These are phyloP conservation scores for Pichia insulana DNA, from an alignment of 805 yeast species.

Conservation along the genomic window DNA sequence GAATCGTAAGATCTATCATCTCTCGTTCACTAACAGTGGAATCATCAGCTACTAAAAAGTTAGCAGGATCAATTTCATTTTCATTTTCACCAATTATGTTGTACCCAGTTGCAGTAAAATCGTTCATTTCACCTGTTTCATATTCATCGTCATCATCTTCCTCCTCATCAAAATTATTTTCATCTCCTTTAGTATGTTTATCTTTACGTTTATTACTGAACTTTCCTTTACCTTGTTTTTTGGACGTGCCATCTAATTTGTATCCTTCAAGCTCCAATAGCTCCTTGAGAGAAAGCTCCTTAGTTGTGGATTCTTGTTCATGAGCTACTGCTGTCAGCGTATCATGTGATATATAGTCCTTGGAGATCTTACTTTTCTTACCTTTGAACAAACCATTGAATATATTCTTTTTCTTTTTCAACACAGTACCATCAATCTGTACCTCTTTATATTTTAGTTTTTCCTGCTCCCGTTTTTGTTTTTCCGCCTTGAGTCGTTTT, in stretches of 20 bases:
- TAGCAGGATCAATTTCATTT: background rate
- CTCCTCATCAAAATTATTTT: background rate
- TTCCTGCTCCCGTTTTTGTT: constrained; percentile 17
- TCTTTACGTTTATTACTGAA: background rate
- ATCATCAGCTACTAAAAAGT: too few species aligned
- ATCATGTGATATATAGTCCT: constrained; percentile 22
- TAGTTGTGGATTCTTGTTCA: background rate
- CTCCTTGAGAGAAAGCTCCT: constrained; percentile 4
- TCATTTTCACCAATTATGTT: constrained; percentile 1
- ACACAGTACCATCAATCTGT: constrained; percentile 4
- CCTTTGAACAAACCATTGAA: constrained; percentile 21
- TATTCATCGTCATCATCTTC: constrained; percentile 3
- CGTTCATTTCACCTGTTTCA: background rate
- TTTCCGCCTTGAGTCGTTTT: constrained; percentile 14
- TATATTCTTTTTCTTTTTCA: constrained; percentile 15
- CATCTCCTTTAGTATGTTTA: background rate
- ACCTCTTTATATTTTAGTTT: constrained; percentile 14
- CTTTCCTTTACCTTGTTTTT: background rate
- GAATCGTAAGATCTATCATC: background rate
- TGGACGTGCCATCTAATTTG: background rate
- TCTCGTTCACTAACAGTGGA: too few species aligned
- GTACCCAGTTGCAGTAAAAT: constrained; percentile 1
- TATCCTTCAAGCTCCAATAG: constrained; percentile 8
- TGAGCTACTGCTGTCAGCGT: constrained; percentile 1
- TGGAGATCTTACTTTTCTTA: constrained; percentile 24